Evolutionary conservation across 1,284 basidiomycete species (phyloP).

Genomic region (Apiotrichum siamense): DNA sequence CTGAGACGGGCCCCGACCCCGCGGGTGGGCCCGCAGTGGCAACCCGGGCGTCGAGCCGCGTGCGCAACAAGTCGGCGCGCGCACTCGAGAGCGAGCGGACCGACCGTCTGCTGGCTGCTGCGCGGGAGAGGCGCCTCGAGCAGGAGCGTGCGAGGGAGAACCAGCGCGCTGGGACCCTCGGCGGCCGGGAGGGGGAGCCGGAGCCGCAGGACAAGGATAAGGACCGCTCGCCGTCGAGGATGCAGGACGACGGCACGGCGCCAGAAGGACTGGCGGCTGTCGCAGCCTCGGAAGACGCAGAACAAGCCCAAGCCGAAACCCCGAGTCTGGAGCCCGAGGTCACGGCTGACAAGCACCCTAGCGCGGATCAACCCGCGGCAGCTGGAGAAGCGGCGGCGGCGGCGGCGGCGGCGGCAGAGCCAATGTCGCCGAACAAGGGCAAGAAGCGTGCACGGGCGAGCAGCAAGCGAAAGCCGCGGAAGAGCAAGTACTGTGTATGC

Average conservation of each 20-base stretch:
- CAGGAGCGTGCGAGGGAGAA: not conserved
- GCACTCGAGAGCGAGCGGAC: conserved; percentile 31
- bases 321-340: too few relatives aligned
- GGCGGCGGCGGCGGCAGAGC: not conserved
- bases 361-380: too few relatives aligned
- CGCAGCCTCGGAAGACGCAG: too few relatives aligned
- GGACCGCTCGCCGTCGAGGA: too few relatives aligned
- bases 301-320: too few relatives aligned
- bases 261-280: too few relatives aligned
- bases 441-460: conserved; percentile 14
- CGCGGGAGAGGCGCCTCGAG: not conserved
- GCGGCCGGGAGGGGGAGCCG: not conserved
- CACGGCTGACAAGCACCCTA: too few relatives aligned
- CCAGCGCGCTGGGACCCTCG: not conserved
- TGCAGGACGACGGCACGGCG: too few relatives aligned
- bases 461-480: conserved; percentile 8
- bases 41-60: conserved; percentile 20
- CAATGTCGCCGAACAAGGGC: conserved; percentile 4
- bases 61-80: conserved; percentile 25
- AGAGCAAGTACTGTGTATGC: conserved; percentile 34
- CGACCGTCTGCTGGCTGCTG: conserved; percentile 15
- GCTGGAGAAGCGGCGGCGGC: not conserved
- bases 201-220: not conserved
- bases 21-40: too few relatives aligned
- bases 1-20: too few relatives aligned